Evolutionary conservation across 2,329 filamentous ascomycete genomes (phyloP).

Genomic region (Hypoxylon sp.): DNA sequence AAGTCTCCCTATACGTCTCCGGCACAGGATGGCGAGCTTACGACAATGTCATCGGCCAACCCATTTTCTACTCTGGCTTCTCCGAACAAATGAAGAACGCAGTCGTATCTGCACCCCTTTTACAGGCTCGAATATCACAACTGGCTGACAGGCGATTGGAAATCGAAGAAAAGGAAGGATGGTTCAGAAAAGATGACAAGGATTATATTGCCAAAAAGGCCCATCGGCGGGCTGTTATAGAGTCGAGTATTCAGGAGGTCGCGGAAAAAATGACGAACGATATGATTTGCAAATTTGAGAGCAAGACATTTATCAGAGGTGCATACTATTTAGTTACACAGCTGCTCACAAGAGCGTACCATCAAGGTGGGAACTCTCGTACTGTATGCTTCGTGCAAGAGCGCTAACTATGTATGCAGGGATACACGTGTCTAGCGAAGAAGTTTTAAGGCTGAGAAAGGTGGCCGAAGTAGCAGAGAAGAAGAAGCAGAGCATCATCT

Average conservation of each 20-base stretch:
- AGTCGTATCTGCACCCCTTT: conserved; percentile 81
- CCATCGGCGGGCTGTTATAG: conserved; percentile 74
- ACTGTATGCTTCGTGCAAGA: not conserved
- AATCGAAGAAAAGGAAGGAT: conserved; percentile 82
- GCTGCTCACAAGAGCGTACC: conserved; percentile 90
- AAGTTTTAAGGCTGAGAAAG: conserved; percentile 84
- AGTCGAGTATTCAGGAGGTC: conserved; percentile 81
- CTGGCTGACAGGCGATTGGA: conserved; percentile 81
- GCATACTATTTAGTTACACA: conserved; percentile 94
- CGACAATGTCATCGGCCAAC: conserved; percentile 89
- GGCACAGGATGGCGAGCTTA: conserved; percentile 97
- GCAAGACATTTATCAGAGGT: conserved; percentile 89
- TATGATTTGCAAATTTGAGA: conserved; percentile 99
- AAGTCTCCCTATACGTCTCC: conserved; percentile 92
- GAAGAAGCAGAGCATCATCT: conserved; percentile 96
- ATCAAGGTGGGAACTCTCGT: conserved; percentile 71
- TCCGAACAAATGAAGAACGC: conserved; percentile 87
- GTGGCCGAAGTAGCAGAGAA: conserved; percentile 86
- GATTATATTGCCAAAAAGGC: conserved; percentile 67
- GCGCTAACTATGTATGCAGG: conserved; percentile 54
- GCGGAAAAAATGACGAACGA: conserved; percentile 89
- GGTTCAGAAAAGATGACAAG: conserved; percentile 70
- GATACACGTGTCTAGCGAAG: conserved; percentile 95
- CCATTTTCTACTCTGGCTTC: conserved; percentile 93
- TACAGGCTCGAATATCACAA: conserved; percentile 81